Evolutionary conservation across 495 filamentous ascomycete species (phyloP), one percentile per base, ranked within the genome.

Genomic region (Penicillium paradoxum): DNA sequence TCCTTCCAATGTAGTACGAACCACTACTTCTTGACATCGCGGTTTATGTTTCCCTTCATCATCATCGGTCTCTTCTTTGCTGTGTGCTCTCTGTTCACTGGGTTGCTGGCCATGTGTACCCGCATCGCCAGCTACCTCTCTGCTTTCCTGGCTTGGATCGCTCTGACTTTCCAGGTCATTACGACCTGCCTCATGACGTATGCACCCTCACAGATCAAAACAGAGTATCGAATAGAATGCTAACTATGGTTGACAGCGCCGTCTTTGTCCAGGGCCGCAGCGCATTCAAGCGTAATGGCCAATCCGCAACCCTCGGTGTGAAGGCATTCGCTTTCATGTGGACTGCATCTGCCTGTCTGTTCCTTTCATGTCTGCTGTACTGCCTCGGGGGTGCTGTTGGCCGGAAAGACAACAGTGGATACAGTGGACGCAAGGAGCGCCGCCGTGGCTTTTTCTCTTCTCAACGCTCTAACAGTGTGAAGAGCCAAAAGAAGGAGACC

Each of bases 321-420:
- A 89, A 90, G 55, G 84, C 87, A 6, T 91, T 88, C 58, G 91
- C 81, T 24, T 96, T 95, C 72, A 89, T 86, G 71, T 96, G 91
- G 91, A 85, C 85, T 2, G 79, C 88, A 4, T 81, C 84, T 60
- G 81, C 77, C 1, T 84, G 81, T 41, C 77, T 89, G 42, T 71
- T 91, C 53, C 69, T 95, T 45, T 81, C 88, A 14, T 86, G 82
- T 11, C 44, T 90, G 22, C 64, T 90, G 15, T 88, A 91, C 73
- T 91, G 84, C 70, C 42, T 82, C 29, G 72, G 73, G 18, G 72
- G 73, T 17, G 51, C 66, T 1, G 62, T 70, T 29, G 67, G 71
- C 19, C 57, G 63, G 3, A 70, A 66, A 48, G 72, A 73, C 6
- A 29, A 13, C 2, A 51, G 18, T 17, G 21, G 73, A 22, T 75